phyloP scores from a whole-genome alignment of 805 yeast genomes.

The Starmerella tilneyi region DNA sequence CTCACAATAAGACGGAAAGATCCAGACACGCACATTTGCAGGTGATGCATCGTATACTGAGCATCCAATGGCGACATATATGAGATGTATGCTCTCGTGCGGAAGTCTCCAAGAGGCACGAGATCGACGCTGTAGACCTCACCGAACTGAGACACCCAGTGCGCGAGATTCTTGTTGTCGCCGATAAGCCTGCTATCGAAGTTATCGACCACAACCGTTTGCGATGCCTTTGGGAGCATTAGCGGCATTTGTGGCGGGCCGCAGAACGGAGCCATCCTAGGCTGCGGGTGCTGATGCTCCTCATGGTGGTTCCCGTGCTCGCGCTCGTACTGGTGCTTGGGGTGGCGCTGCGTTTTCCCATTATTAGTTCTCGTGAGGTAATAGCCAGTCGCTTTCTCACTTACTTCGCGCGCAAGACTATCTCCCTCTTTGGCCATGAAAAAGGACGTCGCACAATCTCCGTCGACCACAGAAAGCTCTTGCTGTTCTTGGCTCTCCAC shows the following conservation, averaged over 20 bases:
- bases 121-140: conserved; percentile 14
- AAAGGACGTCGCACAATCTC: too few species aligned
- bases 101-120: conserved; percentile 4
- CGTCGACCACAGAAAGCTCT: too few species aligned
- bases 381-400: too few species aligned
- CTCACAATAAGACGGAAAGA: conserved; percentile 8
- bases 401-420: too few species aligned
- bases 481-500: too few species aligned
- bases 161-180: conserved; percentile 8
- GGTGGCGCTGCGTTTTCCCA: too few species aligned
- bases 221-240: conserved; percentile 12
- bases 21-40: conserved; percentile 8
- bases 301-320: not conserved
- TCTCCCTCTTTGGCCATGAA: too few species aligned
- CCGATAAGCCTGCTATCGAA: conserved; percentile 1
- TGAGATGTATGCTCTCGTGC: conserved; percentile 17
- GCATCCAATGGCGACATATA: conserved; percentile 17
- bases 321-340: too few species aligned
- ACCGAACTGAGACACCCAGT: conserved; percentile 16
- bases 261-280: not conserved
- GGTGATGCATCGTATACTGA: conserved; percentile 9
- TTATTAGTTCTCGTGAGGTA: too few species aligned
- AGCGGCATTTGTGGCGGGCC: not conserved
- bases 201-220: conserved; percentile 20
- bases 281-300: not conserved